Conservation (phyloP, 2,329 filamentous ascomycete genomes). For the Fusarium lyarnte region DNA sequence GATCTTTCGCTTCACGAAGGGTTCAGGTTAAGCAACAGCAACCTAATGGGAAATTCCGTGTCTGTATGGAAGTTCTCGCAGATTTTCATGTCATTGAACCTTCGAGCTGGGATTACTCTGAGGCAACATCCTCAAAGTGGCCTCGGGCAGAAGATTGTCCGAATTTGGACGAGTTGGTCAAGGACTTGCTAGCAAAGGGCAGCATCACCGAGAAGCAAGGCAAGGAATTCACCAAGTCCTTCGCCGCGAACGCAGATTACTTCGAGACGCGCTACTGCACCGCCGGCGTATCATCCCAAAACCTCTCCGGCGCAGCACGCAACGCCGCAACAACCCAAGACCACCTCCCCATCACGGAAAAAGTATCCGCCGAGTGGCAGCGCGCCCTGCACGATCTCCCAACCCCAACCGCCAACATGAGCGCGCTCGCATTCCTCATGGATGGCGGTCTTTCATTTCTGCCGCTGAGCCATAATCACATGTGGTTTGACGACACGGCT, state of each 20-base stretch:
- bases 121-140: conserved; percentile 48
- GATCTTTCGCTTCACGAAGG: conserved; percentile 58
- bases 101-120: conserved; percentile 51
- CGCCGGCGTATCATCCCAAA: conserved; percentile 56
- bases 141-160: conserved; percentile 40
- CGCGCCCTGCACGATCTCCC: conserved; percentile 37
- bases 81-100: conserved; percentile 59
- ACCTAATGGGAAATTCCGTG: conserved; percentile 48
- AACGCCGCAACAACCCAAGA: conserved; percentile 51
- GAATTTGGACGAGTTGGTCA: neutral
- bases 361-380: conserved; percentile 55
- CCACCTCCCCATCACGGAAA: conserved; percentile 46
- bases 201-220: conserved; percentile 36
- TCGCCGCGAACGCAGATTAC: conserved; percentile 43
- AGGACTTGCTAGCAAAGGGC: conserved; percentile 37
- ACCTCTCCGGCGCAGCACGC: conserved; percentile 53
- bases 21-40: conserved; percentile 56
- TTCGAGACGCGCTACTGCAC: conserved; percentile 51
- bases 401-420: conserved; percentile 46
- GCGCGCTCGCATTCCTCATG: conserved; percentile 54
- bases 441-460: conserved; percentile 56
- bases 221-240: conserved; percentile 39
- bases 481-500: conserved; percentile 55
- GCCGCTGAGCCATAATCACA: conserved; percentile 54
- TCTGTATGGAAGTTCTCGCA: conserved; percentile 54